Evolutionary conservation across 345 rosid genomes (phyloP).

Genomic region (Eucalyptus polyanthemos): DNA sequence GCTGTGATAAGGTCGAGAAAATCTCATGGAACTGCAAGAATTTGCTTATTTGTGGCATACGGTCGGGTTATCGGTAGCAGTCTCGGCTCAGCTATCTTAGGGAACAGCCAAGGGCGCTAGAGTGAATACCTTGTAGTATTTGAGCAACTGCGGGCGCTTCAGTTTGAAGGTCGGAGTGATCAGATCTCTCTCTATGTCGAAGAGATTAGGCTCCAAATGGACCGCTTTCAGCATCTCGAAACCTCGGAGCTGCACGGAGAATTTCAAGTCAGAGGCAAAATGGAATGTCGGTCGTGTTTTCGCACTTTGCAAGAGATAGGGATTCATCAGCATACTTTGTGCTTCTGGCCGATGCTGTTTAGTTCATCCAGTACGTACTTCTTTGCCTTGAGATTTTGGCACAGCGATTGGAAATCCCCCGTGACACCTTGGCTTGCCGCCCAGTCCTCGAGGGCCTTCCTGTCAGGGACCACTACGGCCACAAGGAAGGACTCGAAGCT

Average conservation of each 20-base stretch:
- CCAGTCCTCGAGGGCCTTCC: constrained; percentile 73
- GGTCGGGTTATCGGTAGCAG: neutral
- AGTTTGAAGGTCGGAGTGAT: constrained; percentile 83
- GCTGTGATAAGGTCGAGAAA: neutral
- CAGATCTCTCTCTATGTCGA: constrained; percentile 80
- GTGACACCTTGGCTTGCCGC: constrained; percentile 24
- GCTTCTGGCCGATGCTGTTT: constrained; percentile 49
- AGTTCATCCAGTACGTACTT: constrained; percentile 74
- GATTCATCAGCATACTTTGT: constrained; percentile 34
- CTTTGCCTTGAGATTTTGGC: constrained; percentile 52
- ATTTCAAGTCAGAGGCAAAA: neutral
- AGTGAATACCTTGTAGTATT: constrained; percentile 56
- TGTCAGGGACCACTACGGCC: constrained; percentile 75
- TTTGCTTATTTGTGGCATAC: neutral
- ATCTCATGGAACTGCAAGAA: neutral
- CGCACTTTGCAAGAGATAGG: neutral
- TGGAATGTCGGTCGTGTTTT: neutral
- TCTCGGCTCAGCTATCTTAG: neutral
- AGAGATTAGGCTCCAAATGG: constrained; percentile 65
- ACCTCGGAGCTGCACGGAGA: constrained; percentile 57
- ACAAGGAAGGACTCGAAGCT: constrained; percentile 93
- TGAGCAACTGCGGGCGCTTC: constrained; percentile 87
- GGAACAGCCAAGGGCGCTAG: neutral
- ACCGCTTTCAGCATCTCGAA: constrained; percentile 86
- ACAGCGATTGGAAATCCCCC: constrained; percentile 52